phyloP scores from a whole-genome alignment of 1,139 yeast species.

The Geotrichum bryndzae region DNA sequence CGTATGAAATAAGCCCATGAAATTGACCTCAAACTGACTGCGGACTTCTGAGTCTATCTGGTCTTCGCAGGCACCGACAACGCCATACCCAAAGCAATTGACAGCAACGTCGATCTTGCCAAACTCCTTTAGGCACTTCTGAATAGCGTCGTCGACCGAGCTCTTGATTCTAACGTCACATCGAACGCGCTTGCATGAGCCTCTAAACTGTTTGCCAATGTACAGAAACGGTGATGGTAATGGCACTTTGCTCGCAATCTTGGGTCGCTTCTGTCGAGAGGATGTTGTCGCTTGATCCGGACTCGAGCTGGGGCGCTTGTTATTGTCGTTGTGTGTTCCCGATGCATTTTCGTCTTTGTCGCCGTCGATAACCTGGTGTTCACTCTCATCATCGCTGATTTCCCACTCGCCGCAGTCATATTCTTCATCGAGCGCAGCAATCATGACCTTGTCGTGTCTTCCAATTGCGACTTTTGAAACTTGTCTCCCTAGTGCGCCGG shows the following conservation, averaged over 20 bases:
- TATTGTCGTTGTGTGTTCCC: not conserved
- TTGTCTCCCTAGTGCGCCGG: constrained; percentile 18
- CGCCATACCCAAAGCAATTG: constrained; percentile 19
- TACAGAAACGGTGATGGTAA: constrained; percentile 11
- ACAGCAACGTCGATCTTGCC: constrained; percentile 19
- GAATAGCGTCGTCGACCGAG: constrained; percentile 16
- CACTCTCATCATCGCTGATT: not conserved
- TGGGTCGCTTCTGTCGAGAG: not conserved
- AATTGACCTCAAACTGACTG: constrained; percentile 19
- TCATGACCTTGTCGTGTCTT: constrained; percentile 17
- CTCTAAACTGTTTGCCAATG: constrained; percentile 12
- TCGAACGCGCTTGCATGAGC: constrained; percentile 15
- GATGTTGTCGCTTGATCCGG: not conserved
- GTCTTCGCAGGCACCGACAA: constrained; percentile 19
- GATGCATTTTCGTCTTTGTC: not conserved
- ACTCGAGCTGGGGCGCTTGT: not conserved
- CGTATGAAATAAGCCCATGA: constrained; percentile 18
- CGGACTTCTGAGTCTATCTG: constrained; percentile 18
- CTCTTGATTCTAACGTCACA: constrained; percentile 18
- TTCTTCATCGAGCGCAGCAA: constrained; percentile 18
- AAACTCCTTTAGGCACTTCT: constrained; percentile 10
- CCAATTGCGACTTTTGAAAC: constrained; percentile 15
- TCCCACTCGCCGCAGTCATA: constrained; percentile 6
- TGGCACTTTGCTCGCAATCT: not conserved
- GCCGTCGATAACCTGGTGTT: not conserved